A percentile compares a stretch with the other conserved stretches of the same genome.
Conservation (phyloP, 306 rosid genomes). For the Arachis hypogaea region DNA sequence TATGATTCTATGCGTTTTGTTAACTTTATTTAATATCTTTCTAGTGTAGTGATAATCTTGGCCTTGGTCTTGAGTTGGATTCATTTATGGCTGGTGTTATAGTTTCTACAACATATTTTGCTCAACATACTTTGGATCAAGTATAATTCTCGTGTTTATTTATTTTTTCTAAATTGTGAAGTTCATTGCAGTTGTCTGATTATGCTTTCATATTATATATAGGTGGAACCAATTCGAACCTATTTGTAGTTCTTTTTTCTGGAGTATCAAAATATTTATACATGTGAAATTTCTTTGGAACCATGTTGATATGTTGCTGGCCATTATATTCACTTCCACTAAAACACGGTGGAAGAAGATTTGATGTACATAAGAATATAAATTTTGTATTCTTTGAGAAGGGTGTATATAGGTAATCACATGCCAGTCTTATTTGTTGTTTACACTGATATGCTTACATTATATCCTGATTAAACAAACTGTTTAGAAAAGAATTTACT, state of each 20-base stretch:
- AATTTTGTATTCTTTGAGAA: too few species aligned
- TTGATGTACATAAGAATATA: too few species aligned
- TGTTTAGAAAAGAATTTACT: too few species aligned
- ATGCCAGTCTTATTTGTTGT: too few species aligned
- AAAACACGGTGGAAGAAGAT: too few species aligned
- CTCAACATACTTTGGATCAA: slow-evolving; percentile 96
- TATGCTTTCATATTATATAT: slow-evolving; percentile 17
- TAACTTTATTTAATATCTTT: slow-evolving; percentile 54
- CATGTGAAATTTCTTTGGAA: slow-evolving; percentile 43
- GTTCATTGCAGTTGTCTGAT: too few species aligned
- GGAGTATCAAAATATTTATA: slow-evolving; percentile 97
- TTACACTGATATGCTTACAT: too few species aligned
- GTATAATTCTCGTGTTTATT: slow-evolving; percentile 42
- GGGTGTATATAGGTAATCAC: too few species aligned
- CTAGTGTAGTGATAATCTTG: slow-evolving; percentile 99
- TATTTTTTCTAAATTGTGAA: too few species aligned
- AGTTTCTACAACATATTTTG: slow-evolving; percentile 93
- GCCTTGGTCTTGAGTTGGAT: slow-evolving; percentile 99
- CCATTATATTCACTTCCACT: too few species aligned
- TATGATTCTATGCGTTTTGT: slow-evolving; percentile 19
- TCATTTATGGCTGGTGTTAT: slow-evolving; percentile 98
- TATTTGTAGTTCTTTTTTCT: slow-evolving; percentile 93
- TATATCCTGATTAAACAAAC: too few species aligned
- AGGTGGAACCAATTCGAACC: slow-evolving; percentile 99
- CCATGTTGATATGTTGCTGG: too few species aligned